Base-by-base conservation (phyloP, 495 filamentous ascomycete genomes). In the Penicillium nucicola region DNA sequence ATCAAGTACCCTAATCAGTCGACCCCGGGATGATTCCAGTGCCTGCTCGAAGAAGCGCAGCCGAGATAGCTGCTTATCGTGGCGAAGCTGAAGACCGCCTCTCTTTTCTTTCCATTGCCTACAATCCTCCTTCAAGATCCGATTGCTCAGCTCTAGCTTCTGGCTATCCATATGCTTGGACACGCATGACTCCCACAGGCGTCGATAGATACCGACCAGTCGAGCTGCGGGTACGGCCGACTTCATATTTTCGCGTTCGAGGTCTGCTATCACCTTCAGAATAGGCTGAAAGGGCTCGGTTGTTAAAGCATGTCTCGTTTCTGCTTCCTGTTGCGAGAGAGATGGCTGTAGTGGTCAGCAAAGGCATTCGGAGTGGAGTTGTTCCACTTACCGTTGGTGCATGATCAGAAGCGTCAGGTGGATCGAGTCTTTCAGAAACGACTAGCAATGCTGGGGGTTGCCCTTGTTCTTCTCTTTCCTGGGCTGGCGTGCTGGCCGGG, bases 41-140 rank as follows among this genome's bases (percentile, higher is more conserved):
- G 34, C 42, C 35, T 39, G 42, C 5, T 52, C 25, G 4, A 52
- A 45, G 5, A 52, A 40, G 13, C 7, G 42, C 34, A 52, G 42
- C 30, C 18, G 42, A n/a, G 42, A 28, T 12, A 45, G 20, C 33
- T 52, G 49, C 41, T 52, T 36, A 14, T 52, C 41, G 35, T 45
- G 49, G 41, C 18, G 49, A 33, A 44, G n/a, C 12, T 52, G 49
- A 28, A 52, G 42, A 4, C 15, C 11, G 10, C 45, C 48, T 7
- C 48, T 52, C 41, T 52, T 22, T 34, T 23, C 17, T 10, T 23
- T 45, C 33, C 40, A 42, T 14, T 53, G 18, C 11, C 17, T 18
- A 12, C 22, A 8, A 47, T 37, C 37, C 10, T 47, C 23, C 37
- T 47, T 46, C 14, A 53, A 33, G n/a, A 13, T 10, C 6, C 17